These are phyloP conservation scores for Parvularia atlantis DNA, from an alignment of 78 protist genomes.

Conservation along the genomic window DNA sequence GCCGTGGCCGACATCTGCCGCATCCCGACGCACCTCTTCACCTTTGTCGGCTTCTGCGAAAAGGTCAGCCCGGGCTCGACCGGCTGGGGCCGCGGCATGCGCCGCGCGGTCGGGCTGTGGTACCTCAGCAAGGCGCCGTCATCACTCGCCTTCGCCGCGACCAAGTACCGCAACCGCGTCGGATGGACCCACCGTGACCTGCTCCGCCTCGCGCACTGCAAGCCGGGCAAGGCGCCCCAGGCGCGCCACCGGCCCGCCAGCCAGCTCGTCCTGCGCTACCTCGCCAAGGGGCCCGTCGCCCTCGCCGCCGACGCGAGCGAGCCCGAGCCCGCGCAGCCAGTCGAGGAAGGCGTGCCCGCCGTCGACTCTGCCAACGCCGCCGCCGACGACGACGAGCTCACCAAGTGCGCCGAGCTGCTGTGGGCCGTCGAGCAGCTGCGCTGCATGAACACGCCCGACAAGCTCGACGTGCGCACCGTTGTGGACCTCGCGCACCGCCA, in stretches of 20 bases:
- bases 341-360: not conserved
- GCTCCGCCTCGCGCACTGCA: constrained; percentile 19
- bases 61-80: not conserved
- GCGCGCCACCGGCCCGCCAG: too few relatives aligned
- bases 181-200: constrained; percentile 21
- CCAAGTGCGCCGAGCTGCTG: too few relatives aligned
- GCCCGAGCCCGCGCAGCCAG: not conserved
- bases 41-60: not conserved
- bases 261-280: not conserved
- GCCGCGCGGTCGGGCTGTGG: constrained; percentile 10
- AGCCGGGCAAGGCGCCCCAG: not conserved
- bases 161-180: constrained; percentile 12
- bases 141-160: constrained; percentile 15
- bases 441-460: too few relatives aligned
- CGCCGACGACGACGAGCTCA: not conserved
- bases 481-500: not conserved
- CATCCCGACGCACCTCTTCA: constrained; percentile 23
- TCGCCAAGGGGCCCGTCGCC: not conserved
- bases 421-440: too few relatives aligned
- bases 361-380: not conserved
- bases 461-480: not conserved
- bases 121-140: too few relatives aligned
- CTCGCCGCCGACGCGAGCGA: not conserved
- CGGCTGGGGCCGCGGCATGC: constrained; percentile 27
- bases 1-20: constrained; percentile 5